Base-by-base conservation (phyloP, 257 asterid species). In the Nicotiana obtusifolia region DNA sequence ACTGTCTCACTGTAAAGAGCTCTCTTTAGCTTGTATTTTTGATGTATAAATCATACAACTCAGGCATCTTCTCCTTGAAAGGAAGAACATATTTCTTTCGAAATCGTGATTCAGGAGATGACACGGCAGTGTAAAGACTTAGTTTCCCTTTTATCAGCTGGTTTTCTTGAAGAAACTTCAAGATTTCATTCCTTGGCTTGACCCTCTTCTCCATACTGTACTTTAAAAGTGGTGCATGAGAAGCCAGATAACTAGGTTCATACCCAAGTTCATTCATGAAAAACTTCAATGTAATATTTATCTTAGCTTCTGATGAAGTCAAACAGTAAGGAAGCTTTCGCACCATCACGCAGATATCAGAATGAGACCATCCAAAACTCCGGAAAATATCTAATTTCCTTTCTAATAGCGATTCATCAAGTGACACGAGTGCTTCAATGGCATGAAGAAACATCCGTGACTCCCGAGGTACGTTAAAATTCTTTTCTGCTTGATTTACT, bases 301-400 rank as follows among this genome's bases (percentile, higher is more conserved):
- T 56, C 37, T 64, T 78, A 78, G 10, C 71, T 37, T 78, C 71
- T 57, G 81, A 78, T 3, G 30, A 22, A 30, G 81, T 20, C 67
- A 78, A 78, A 78, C 65, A 78, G 59, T 41, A 64, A 78, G 81
- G 81, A n/a, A 11, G 71, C 14, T 4, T 78, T 59, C 59, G 26
- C 81, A 76, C 80, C 77, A 82, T n/a, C n/a, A 44, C 26, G 19
- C 2, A 53, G 16, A 79, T 82, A 44, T 85, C 64, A 2, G 52
- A 33, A 64, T 84, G 78, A 5, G 86, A 71, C 84, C 81, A 82
- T 13, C 84, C 87, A 60, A 66, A 80, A 53, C 86, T 84, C 83
- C 81, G 65, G 20, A 84, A 86, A n/a, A 82, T 10, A 7, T 13
- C 75, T 30, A 62, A 44, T 37, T 84, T 75, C 37, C 10, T 44